Evolutionary conservation across 129 eudicot species (phyloP).

Genomic region (Gnaphalium uliginosum): DNA sequence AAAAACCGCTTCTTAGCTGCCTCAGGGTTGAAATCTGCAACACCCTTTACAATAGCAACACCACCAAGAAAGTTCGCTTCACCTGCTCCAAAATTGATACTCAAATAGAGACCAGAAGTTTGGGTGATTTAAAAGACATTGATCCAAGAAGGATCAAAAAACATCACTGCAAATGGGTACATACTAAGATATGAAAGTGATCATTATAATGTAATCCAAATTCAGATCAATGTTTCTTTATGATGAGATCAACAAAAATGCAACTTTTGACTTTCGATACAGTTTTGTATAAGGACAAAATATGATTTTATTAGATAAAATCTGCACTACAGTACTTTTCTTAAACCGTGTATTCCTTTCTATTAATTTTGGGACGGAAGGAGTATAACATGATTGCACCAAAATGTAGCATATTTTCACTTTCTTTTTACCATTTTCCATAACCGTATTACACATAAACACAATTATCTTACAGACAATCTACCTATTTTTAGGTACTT

Average conservation of each 20-base stretch:
- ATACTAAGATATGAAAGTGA: background rate
- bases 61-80: conserved; percentile 98
- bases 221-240: background rate
- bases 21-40: conserved; percentile 66
- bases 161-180: background rate
- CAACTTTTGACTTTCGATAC: conserved; percentile 4
- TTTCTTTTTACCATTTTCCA: background rate
- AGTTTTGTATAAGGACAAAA: background rate
- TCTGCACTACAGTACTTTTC: too few species aligned
- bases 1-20: conserved; percentile 92
- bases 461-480: too few species aligned
- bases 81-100: conserved; percentile 48
- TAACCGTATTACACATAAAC: too few species aligned
- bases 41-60: conserved; percentile 84
- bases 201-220: background rate
- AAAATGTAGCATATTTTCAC: background rate
- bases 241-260: background rate
- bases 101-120: conserved; percentile 14
- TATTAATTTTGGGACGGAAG: too few species aligned
- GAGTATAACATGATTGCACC: too few species aligned
- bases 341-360: too few species aligned
- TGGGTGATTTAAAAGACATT: conserved; percentile 18
- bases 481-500: too few species aligned
- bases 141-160: background rate
- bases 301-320: too few species aligned